These are phyloP conservation scores for Clonostachys byssicola DNA, from an alignment of 2,329 filamentous ascomycete species.

Conservation along the genomic window DNA sequence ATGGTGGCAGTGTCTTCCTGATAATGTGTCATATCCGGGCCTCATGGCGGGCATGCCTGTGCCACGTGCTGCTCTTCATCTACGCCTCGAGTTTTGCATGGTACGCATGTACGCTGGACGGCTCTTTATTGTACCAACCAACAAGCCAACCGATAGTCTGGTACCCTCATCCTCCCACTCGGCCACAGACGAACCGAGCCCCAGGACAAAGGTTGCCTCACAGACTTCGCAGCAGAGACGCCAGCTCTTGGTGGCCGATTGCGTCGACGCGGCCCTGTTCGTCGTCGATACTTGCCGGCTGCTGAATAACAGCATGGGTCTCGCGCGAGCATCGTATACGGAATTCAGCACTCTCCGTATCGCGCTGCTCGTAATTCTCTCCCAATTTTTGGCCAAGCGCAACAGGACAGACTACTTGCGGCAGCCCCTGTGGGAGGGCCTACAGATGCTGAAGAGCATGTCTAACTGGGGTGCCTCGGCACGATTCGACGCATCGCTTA, in stretches of 20 bases:
- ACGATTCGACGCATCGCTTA: conserved; percentile 46
- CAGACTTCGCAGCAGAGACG: background rate
- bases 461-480: conserved; percentile 46
- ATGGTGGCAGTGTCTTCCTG: conserved; percentile 30
- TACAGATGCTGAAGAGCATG: conserved; percentile 47
- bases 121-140: conserved; percentile 32
- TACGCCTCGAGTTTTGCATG: conserved; percentile 48
- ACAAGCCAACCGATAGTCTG: background rate
- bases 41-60: conserved; percentile 22
- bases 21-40: conserved; percentile 2
- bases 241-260: conserved; percentile 39
- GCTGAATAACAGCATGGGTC: conserved; percentile 43
- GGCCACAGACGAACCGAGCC: background rate
- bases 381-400: conserved; percentile 20
- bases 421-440: conserved; percentile 40
- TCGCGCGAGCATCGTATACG: conserved; percentile 50
- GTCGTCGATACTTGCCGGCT: conserved; percentile 45
- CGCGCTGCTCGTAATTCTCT: conserved; percentile 42
- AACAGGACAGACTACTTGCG: conserved; percentile 18
- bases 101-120: conserved; percentile 49
- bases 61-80: conserved; percentile 33
- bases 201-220: background rate
- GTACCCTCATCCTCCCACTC: background rate
- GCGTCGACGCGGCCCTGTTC: conserved; percentile 45
- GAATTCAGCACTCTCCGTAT: conserved; percentile 53